A percentile compares a stretch with the other conserved stretches of the same genome.
These are phyloP conservation scores for Rhodotorula kratochvilovae DNA, from an alignment of 768 basidiomycete genomes.

Conservation along the genomic window DNA sequence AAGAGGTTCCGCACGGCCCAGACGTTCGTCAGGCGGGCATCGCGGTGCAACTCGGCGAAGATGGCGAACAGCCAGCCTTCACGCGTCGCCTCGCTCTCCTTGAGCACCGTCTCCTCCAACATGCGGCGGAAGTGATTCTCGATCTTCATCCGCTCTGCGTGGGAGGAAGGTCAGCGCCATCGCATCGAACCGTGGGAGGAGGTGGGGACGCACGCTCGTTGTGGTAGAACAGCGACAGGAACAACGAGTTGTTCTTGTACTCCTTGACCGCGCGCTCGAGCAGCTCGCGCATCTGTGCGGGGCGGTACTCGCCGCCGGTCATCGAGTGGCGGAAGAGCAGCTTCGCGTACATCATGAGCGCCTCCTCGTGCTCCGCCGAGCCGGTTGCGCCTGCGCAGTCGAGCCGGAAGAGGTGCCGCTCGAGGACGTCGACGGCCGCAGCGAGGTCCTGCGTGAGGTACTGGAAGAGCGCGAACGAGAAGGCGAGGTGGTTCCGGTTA, in stretches of 20 bases:
- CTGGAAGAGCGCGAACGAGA: constrained; percentile 41
- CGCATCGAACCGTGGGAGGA: background rate
- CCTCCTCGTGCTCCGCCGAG: constrained; percentile 44
- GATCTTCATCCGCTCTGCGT: constrained; percentile 41
- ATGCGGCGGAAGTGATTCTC: constrained; percentile 48
- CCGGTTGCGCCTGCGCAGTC: constrained; percentile 15
- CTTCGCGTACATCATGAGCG: constrained; percentile 44
- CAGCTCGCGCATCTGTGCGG: constrained; percentile 42
- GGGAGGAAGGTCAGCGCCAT: background rate
- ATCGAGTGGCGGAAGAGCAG: constrained; percentile 44
- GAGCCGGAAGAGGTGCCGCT: constrained; percentile 39
- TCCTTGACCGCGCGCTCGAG: constrained; percentile 46
- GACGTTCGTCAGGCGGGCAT: constrained; percentile 39
- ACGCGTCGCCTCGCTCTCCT: constrained; percentile 26
- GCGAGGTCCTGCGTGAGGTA: constrained; percentile 43
- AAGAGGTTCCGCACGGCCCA: constrained; percentile 48
- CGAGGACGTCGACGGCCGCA: constrained; percentile 35
- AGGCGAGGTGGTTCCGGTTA: constrained; percentile 29
- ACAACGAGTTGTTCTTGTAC: constrained; percentile 49
- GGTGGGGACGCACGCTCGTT: constrained; percentile 41
- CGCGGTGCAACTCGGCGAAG: constrained; percentile 42
- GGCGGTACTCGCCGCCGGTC: constrained; percentile 39
- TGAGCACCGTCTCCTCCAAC: constrained; percentile 40
- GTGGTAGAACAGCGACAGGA: constrained; percentile 47
- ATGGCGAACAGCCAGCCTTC: constrained; percentile 44